Conservation (phyloP, 202 grass and related monocot genomes). For the Sporobolus alterniflorus region DNA sequence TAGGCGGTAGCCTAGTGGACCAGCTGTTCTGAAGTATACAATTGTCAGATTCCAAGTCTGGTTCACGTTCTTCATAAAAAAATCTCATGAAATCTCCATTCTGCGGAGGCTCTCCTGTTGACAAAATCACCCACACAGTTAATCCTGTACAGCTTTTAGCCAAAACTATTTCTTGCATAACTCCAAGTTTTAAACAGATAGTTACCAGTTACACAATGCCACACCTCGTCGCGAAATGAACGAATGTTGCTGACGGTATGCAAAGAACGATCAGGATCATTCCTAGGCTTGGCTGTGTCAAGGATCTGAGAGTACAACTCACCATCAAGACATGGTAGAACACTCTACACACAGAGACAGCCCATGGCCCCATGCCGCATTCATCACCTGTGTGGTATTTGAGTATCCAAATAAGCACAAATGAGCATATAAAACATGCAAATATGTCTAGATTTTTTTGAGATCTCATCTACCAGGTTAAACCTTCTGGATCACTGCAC, state of each 20-base stretch:
- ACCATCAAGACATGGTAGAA: slow-evolving; percentile 56
- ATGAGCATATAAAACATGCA: background rate
- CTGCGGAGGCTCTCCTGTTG: slow-evolving; percentile 45
- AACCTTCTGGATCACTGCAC: slow-evolving; percentile 67
- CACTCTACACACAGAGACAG: slow-evolving; percentile 63
- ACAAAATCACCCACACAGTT: slow-evolving; percentile 1
- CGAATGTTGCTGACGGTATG: slow-evolving; percentile 58
- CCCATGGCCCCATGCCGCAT: slow-evolving; percentile 74
- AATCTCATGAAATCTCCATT: slow-evolving; percentile 19
- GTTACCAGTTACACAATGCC: background rate
- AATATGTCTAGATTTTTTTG: background rate
- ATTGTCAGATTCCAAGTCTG: slow-evolving; percentile 8
- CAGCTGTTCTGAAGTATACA: slow-evolving; percentile 3
- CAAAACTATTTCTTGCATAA: background rate
- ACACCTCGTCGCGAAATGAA: slow-evolving; percentile 55
- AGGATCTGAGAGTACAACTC: slow-evolving; percentile 68
- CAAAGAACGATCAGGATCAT: slow-evolving; percentile 84
- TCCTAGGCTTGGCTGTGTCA: slow-evolving; percentile 68
- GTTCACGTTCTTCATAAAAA: slow-evolving; percentile 16
- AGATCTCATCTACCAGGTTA: slow-evolving; percentile 83
- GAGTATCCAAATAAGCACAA: slow-evolving; percentile 8
- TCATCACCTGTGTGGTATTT: slow-evolving; percentile 61
- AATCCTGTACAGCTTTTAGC: background rate
- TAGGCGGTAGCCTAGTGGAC: background rate
- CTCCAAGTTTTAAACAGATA: background rate